Base-by-base conservation (phyloP, 148 eudicot species). In the Camellia granthamiana region DNA sequence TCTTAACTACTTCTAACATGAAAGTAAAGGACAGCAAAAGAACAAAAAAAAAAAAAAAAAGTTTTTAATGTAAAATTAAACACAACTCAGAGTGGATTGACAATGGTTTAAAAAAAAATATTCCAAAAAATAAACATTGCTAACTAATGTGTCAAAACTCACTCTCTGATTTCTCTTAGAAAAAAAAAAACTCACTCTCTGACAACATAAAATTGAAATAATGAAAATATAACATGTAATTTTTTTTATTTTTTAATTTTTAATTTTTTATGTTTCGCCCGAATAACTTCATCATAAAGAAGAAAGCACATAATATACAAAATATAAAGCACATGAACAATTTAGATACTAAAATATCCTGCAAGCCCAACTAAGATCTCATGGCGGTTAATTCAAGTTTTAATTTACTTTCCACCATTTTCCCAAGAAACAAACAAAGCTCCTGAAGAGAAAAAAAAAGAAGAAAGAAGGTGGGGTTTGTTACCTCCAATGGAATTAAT, bases 401-500 rank as follows among this genome's bases (percentile, higher is more conserved):
- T 55, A 30, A 41, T 56, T 4, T 56, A 43, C 41, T 43, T n/a
- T 69, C 19, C 60, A 19, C 51, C 15, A 16, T 30, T 56, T 56
- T 23, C 12, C 47, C 11, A 69, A 11, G 18, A 42, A 68, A 10
- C 38, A 68, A 80, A 14, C 70, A 42, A 14, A 62, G 46, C 43
- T 23, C 47, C 59, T 30, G 21, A 38, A 69, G 21, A 52, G 23
- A 72, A 79, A 12, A 15, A 30, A 23, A n/a, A n/a, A 15, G 56
- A 15, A 55, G 54, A 73, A 51, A 55, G 23, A 16, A 60, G 0
- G 18, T 8, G n/a, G 8, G 38, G 10, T 60, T 19, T 7, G 4
- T 65, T 90, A 94, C 98, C 98, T 87, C 91, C 97, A 88, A 87
- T 91, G 67, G 95, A 83, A 76, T 86, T 83, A 47, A 92, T 84